A percentile compares a stretch with the other conserved stretches of the same genome.
These are phyloP conservation scores for Arabis alpina DNA, from an alignment of 345 rosid genomes.

Conservation along the genomic window DNA sequence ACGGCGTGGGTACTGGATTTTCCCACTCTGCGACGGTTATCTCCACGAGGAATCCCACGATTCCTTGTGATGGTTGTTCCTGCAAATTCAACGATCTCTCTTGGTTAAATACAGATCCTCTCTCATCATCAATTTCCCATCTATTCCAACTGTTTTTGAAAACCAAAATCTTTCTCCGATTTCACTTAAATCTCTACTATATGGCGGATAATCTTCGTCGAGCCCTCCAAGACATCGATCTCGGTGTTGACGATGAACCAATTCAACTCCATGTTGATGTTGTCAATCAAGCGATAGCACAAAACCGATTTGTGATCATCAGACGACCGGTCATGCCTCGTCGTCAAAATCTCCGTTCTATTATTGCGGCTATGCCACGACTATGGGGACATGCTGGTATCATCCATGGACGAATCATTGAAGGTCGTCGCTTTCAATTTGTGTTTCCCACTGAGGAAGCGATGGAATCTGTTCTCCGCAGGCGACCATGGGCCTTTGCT, in stretches of 20 bases:
- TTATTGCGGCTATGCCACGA: no score
- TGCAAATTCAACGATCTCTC: no score
- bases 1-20: no score
- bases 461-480: background rate
- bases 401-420: background rate
- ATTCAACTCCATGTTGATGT: background rate
- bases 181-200: fast-evolving
- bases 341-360: background rate
- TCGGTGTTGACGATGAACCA: background rate
- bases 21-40: no score
- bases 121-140: no score
- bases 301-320: background rate
- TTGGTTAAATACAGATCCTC: no score
- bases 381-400: background rate
- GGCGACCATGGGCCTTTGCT: background rate
- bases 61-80: no score
- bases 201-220: background rate
- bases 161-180: background rate
- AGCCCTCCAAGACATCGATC: background rate
- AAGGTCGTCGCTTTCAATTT: background rate
- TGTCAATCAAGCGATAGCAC: background rate
- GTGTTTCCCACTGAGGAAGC: background rate
- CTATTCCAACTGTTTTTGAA: no score
- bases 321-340: background rate
- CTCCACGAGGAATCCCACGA: no score